phyloP scores from a whole-genome alignment of 331 rosid genomes.

The Telfairia occidentalis region DNA sequence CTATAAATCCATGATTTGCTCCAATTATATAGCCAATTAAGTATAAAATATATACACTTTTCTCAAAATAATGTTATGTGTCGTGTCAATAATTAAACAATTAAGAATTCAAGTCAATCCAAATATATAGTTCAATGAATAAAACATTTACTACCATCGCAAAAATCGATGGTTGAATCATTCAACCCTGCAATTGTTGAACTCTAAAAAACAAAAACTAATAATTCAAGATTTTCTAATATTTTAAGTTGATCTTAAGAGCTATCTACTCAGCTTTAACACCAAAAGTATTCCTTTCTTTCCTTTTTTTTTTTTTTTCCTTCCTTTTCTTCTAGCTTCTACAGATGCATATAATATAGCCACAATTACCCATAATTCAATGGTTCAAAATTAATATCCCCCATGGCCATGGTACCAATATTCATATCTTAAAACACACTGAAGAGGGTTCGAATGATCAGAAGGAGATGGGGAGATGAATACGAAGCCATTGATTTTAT shows the following conservation, averaged over 20 bases:
- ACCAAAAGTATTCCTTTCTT: neutral
- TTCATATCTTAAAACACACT: neutral
- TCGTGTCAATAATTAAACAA: too few species aligned
- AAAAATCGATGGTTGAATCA: too few species aligned
- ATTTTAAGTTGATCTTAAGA: neutral
- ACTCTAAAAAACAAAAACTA: too few species aligned
- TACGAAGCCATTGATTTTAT: neutral
- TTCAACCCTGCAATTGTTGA: too few species aligned
- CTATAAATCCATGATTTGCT: too few species aligned
- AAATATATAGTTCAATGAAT: too few species aligned
- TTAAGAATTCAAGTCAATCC: too few species aligned
- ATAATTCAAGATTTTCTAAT: too few species aligned
- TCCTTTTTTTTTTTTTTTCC: neutral
- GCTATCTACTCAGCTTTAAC: neutral
- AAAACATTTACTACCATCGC: too few species aligned
- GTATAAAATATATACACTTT: too few species aligned
- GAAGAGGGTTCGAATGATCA: neutral
- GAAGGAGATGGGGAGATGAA: neutral
- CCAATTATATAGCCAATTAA: too few species aligned
- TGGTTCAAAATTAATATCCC: neutral
- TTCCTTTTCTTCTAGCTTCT: neutral
- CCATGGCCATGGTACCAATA: neutral
- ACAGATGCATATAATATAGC: neutral
- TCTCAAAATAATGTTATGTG: too few species aligned
- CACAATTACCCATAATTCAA: neutral